A percentile compares a stretch with the other conserved stretches of the same genome.
Conservation (phyloP, 331 rosid genomes). For the Rhamnella rubrinervis region DNA sequence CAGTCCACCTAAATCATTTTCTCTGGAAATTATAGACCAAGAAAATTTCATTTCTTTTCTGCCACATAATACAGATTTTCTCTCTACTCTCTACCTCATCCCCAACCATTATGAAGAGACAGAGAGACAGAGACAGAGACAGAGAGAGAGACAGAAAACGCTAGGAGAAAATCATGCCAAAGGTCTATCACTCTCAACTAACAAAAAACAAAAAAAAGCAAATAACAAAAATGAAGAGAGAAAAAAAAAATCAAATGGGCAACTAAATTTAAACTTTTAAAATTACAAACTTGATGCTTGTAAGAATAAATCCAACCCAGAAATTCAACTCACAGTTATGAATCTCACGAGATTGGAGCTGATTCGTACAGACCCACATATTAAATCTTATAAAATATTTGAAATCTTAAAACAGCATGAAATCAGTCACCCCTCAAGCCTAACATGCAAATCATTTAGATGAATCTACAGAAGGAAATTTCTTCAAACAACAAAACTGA, state of each 20-base stretch:
- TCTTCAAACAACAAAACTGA: not conserved
- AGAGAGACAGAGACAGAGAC: slow-evolving; percentile 5
- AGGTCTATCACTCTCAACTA: slow-evolving; percentile 25
- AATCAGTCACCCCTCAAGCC: not conserved
- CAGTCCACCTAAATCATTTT: not conserved
- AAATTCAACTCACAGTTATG: not conserved
- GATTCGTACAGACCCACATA: slow-evolving; percentile 9
- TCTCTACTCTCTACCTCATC: slow-evolving; percentile 17
- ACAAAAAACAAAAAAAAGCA: slow-evolving; percentile 5
- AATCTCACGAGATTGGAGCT: not conserved
- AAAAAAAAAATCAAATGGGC: slow-evolving; percentile 5
- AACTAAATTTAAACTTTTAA: not conserved
- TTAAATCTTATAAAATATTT: not conserved
- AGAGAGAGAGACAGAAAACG: not conserved
- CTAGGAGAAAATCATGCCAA: slow-evolving; percentile 8
- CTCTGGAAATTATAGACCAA: slow-evolving; percentile 11
- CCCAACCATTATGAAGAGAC: slow-evolving; percentile 21
- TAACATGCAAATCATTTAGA: slow-evolving; percentile 14
- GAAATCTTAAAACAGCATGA: not conserved
- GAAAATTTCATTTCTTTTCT: not conserved
- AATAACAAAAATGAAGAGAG: not conserved
- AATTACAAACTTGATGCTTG: slow-evolving; percentile 15
- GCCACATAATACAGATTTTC: slow-evolving; percentile 2
- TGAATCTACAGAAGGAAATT: not conserved
- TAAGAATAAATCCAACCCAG: not conserved